A percentile compares a stretch with the other conserved stretches of the same genome.
These are phyloP conservation scores for Diaporthe eres DNA, from an alignment of 2,329 filamentous ascomycete genomes.

Conservation along the genomic window DNA sequence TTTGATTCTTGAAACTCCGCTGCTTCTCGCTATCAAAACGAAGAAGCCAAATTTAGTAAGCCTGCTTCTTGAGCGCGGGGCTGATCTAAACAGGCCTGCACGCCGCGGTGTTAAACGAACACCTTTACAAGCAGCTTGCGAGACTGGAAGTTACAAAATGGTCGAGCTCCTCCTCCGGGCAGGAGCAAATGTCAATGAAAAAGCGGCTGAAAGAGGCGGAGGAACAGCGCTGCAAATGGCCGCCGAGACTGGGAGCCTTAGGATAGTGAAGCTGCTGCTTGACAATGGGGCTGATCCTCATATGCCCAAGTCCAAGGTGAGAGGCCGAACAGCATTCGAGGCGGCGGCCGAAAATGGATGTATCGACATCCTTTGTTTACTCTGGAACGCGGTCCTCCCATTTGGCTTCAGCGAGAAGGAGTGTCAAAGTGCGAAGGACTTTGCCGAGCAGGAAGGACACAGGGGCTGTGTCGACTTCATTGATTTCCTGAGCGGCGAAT, in stretches of 20 bases:
- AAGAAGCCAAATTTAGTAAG: too few relatives aligned
- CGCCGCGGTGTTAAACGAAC: too few relatives aligned
- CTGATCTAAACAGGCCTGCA: too few relatives aligned
- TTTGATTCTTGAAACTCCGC: too few relatives aligned
- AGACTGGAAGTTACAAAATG: not conserved
- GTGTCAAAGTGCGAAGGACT: not conserved
- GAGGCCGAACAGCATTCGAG: constrained; percentile 15
- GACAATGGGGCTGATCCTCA: not conserved
- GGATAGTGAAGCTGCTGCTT: not conserved
- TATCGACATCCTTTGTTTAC: not conserved
- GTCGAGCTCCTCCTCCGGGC: not conserved
- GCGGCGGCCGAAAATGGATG: not conserved
- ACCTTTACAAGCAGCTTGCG: too few relatives aligned
- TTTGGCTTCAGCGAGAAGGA: not conserved
- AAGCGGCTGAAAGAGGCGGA: not conserved
- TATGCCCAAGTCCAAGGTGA: not conserved
- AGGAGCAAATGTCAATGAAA: not conserved
- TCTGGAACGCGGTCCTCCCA: not conserved
- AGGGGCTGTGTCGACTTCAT: constrained; percentile 5
- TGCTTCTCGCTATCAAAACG: too few relatives aligned
- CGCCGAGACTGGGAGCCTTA: not conserved
- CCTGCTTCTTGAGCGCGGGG: too few relatives aligned
- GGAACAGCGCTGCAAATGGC: constrained; percentile 3
- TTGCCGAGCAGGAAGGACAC: not conserved
- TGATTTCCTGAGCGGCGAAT: not conserved